Evolutionary conservation across 2,329 filamentous ascomycete species (phyloP), one percentile per base, ranked within the genome.

Genomic region (Xylaria sp.): DNA sequence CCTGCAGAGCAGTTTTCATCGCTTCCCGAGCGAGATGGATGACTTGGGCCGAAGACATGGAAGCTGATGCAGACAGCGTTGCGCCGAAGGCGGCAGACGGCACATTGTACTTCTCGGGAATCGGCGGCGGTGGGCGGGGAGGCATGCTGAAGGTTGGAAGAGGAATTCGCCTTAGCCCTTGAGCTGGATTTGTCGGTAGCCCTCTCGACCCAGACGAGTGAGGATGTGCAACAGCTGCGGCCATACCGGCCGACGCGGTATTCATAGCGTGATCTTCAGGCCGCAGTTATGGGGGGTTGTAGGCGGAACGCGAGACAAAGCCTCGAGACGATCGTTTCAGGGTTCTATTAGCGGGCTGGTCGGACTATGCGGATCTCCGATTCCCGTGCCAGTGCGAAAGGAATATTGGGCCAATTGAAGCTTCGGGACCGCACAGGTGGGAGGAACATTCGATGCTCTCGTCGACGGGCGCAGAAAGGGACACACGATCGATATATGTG

Each of bases 1-100:
- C 88, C 68, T 87, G 83, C 60, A 89, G 79, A 56, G 89, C 89
- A 69, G 81, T 83, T 64, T 84, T 83, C 83, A 92, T 89, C 44
- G 87, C 87, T 69, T 90, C 86, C 67, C 83, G 84, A 35, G 87
- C 87, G 49, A 90, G 80, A 58, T 80, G 80, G 53, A 91, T 85
- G 65, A 91, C 87, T 73, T 91, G 87, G 43, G 79, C 79, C 38
- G 87, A 78, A 17, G 87, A 83, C 72, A 88, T 80, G 54, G 83
- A 80, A 13, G 77, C 74, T n/a, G 78, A 78, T 15, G 82, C 76
- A 11, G 83, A 81, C 47, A 87, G 74, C 13, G 78, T 81, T 29
- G 80, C 78, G 64, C 75, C 77, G 13, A 79, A 79, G 37, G 29
- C 64, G 37, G 62, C 60, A 23, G 58, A 49, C 7, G 57, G n/a